Evolutionary conservation across 768 basidiomycete species (phyloP).

Genomic region (Tylopilus felleus): DNA sequence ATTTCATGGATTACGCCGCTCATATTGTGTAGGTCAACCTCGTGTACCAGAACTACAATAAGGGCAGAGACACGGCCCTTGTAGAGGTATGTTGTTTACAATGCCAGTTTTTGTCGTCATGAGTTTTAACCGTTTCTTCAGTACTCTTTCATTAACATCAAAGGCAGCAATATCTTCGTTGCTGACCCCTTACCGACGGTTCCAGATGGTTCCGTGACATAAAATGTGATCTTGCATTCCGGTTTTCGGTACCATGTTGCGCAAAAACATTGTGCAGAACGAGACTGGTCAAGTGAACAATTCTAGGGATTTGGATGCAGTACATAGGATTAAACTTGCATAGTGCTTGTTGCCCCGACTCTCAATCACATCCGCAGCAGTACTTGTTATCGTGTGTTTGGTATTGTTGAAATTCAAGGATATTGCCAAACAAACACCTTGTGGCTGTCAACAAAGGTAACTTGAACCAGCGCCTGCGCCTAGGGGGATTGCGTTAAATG

Average conservation of each 20-base stretch:
- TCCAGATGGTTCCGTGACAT: slow-evolving; percentile 15
- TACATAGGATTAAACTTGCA: slow-evolving; percentile 10
- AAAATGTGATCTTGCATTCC: background rate
- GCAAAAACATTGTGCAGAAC: background rate
- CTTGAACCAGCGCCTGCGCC: too few relatives aligned
- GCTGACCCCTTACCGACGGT: slow-evolving; percentile 13
- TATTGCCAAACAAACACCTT: slow-evolving; percentile 10
- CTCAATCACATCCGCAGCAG: background rate
- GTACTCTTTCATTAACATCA: slow-evolving; percentile 56
- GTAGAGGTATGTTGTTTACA: slow-evolving; percentile 39
- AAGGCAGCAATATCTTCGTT: slow-evolving; percentile 48
- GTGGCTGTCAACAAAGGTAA: too few relatives aligned
- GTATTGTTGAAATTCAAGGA: slow-evolving; percentile 10
- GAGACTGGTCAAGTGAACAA: slow-evolving; percentile 3
- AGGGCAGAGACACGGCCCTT: slow-evolving; percentile 41
- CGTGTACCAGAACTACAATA: slow-evolving; percentile 58
- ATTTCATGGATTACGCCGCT: background rate
- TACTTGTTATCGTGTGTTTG: slow-evolving; percentile 13
- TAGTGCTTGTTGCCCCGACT: background rate
- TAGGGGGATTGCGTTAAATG: background rate
- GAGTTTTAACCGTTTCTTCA: slow-evolving; percentile 17
- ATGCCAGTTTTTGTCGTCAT: background rate
- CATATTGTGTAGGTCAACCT: slow-evolving; percentile 46
- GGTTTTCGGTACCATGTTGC: slow-evolving; percentile 2
- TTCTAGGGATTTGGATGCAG: slow-evolving; percentile 19